Conservation (phyloP, 768 basidiomycete genomes). For the Cystofilobasidium capitatum region DNA sequence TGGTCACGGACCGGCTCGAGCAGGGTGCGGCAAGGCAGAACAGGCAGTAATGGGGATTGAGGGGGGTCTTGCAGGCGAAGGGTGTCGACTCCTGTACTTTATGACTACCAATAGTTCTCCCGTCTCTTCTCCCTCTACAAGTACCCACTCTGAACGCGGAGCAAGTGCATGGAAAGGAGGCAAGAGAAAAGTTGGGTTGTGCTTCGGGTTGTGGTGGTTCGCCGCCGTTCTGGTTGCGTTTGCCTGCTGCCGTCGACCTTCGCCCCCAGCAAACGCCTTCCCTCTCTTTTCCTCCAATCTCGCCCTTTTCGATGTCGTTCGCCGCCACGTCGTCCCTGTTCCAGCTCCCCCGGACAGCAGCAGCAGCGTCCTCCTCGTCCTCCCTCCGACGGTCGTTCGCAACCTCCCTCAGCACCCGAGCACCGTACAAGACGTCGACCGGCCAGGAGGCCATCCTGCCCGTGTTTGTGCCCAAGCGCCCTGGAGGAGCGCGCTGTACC, state of each 20-base stretch:
- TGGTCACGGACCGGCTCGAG: slow-evolving; percentile 37
- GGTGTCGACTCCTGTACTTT: no score
- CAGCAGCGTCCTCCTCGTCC: neutral
- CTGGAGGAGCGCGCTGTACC: neutral
- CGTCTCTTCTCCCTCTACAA: no score
- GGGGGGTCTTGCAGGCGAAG: no score
- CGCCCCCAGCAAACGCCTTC: neutral
- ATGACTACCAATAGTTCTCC: no score
- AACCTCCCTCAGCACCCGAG: neutral
- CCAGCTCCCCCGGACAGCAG: neutral
- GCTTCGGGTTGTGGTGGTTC: no score
- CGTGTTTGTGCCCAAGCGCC: neutral
- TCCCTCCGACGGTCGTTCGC: slow-evolving; percentile 8
- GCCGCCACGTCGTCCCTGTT: slow-evolving; percentile 9
- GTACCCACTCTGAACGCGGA: no score
- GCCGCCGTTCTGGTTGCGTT: no score
- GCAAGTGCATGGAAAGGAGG: no score
- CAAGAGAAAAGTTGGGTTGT: no score
- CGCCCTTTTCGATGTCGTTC: neutral
- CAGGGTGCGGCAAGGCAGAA: slow-evolving; percentile 19
- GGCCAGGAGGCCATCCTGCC: slow-evolving; percentile 22
- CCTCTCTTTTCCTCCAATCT: neutral
- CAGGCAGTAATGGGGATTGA: neutral
- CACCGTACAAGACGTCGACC: slow-evolving; percentile 23
- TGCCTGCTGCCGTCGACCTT: no score